These are phyloP conservation scores for Gregarina niphandrodes DNA, from an alignment of 169 alveolate genomes.

Conservation along the genomic window DNA sequence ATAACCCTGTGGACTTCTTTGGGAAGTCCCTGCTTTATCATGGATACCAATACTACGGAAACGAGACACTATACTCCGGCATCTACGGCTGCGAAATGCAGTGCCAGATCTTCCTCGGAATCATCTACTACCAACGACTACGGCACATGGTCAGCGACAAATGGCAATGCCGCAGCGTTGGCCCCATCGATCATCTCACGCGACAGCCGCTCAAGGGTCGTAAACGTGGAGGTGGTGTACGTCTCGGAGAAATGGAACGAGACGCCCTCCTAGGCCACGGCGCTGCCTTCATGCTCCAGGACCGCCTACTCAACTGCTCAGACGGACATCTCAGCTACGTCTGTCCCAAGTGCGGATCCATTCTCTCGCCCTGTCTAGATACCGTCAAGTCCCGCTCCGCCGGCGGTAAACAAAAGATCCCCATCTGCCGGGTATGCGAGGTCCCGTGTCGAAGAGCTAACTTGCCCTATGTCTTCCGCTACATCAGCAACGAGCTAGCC, in stretches of 20 bases:
- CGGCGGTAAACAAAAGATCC: slow-evolving; percentile 17
- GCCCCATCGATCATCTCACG: slow-evolving; percentile 90
- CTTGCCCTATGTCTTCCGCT: slow-evolving; percentile 24
- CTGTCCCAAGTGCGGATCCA: slow-evolving; percentile 90
- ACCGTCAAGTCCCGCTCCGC: slow-evolving; percentile 7
- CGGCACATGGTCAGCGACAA: slow-evolving; percentile 97
- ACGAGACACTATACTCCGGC: slow-evolving; percentile 90
- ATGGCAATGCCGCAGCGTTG: slow-evolving; percentile 76
- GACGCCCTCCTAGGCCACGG: slow-evolving; percentile 98
- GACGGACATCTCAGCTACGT: slow-evolving; percentile 90
- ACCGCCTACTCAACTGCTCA: slow-evolving; percentile 76
- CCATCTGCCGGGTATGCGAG: slow-evolving; percentile 17
- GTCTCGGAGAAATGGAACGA: slow-evolving; percentile 99
- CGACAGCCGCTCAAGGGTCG: slow-evolving; percentile 97
- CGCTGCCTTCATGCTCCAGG: slow-evolving; percentile 78
- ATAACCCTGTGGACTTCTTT: slow-evolving; percentile 37
- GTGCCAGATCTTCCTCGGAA: slow-evolving; percentile 92
- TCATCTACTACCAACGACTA: slow-evolving; percentile 90
- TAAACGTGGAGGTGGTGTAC: slow-evolving; percentile 92
- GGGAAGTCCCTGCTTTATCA: slow-evolving; percentile 20
- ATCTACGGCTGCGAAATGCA: slow-evolving; percentile 80
- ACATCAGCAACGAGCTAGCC: slow-evolving; percentile 18
- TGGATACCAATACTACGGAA: slow-evolving; percentile 93
- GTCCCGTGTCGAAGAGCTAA: slow-evolving; percentile 20
- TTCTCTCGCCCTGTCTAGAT: slow-evolving; percentile 28